These are phyloP conservation scores for Condylostoma magnum DNA, from an alignment of 169 alveolate genomes.

Conservation along the genomic window DNA sequence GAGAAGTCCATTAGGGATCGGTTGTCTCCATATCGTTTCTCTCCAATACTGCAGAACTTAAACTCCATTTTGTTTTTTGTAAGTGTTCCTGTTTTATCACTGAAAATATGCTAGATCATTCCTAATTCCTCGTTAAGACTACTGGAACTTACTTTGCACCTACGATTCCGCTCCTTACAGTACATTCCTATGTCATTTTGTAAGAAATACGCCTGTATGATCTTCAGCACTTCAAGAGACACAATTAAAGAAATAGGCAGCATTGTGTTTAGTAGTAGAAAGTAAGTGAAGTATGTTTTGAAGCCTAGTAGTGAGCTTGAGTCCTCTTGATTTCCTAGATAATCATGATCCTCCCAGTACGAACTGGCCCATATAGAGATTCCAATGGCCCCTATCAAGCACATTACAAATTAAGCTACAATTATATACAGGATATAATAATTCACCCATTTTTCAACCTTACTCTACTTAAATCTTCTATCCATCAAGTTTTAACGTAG, in stretches of 20 bases:
- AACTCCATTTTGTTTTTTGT: slow-evolving; percentile 97
- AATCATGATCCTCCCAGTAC: neutral
- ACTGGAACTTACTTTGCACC: slow-evolving; percentile 78
- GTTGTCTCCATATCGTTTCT: no score
- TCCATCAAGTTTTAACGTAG: slow-evolving; percentile 63
- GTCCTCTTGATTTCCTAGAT: neutral
- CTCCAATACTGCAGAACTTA: slow-evolving; percentile 66
- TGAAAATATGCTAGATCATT: slow-evolving; percentile 91
- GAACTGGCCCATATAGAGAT: neutral
- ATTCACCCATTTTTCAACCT: slow-evolving; percentile 56
- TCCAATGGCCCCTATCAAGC: neutral
- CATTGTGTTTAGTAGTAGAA: slow-evolving; percentile 86
- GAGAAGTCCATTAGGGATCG: no score
- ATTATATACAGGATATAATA: slow-evolving; percentile 20
- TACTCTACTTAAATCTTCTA: slow-evolving; percentile 47
- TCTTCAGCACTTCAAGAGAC: slow-evolving; percentile 87
- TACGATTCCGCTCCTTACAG: slow-evolving; percentile 63
- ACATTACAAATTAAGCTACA: neutral
- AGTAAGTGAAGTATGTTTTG: slow-evolving; percentile 71
- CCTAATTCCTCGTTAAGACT: slow-evolving; percentile 95
- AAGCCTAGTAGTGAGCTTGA: slow-evolving; percentile 40
- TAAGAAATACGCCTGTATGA: slow-evolving; percentile 74
- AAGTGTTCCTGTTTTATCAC: slow-evolving; percentile 99
- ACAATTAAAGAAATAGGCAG: slow-evolving; percentile 90
- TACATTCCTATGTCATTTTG: slow-evolving; percentile 73